phyloP scores from a whole-genome alignment of 352 stramenopile genomes.

The Globisporangium nodosum region DNA sequence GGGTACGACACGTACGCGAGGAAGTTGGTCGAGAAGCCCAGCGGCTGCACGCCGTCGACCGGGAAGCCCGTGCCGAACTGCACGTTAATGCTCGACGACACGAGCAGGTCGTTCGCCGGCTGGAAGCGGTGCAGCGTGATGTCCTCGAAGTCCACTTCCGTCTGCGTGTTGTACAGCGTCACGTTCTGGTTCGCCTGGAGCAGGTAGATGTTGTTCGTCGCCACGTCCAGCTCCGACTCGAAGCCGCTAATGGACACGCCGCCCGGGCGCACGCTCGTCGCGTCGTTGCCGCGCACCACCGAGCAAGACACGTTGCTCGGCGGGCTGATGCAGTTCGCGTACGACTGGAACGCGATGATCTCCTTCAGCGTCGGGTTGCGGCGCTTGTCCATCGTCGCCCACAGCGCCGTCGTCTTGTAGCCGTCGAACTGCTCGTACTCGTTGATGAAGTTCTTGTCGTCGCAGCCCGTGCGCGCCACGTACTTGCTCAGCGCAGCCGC shows the following conservation, averaged over 20 bases:
- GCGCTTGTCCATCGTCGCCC: slow-evolving; percentile 30
- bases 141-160: slow-evolving; percentile 34
- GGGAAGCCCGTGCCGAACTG: slow-evolving; percentile 39
- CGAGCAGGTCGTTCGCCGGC: slow-evolving; percentile 31
- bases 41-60: slow-evolving; percentile 42
- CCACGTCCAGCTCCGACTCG: slow-evolving; percentile 28
- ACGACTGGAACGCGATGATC: slow-evolving; percentile 34
- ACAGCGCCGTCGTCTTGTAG: slow-evolving; percentile 29
- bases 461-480: slow-evolving; percentile 39
- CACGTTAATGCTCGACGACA: slow-evolving; percentile 12
- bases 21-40: slow-evolving; percentile 49
- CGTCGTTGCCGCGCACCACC: slow-evolving; percentile 45
- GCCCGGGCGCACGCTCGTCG: slow-evolving; percentile 32
- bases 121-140: slow-evolving; percentile 53
- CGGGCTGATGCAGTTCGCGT: slow-evolving; percentile 46
- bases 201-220: slow-evolving; percentile 40
- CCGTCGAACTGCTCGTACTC: slow-evolving; percentile 54
- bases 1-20: slow-evolving; percentile 55
- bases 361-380: slow-evolving; percentile 48
- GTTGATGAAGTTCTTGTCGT: slow-evolving; percentile 47
- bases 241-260: slow-evolving; percentile 50
- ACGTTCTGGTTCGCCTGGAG: slow-evolving; percentile 55
- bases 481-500: slow-evolving; percentile 27
- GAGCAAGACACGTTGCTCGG: slow-evolving; percentile 53
- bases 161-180: slow-evolving; percentile 37